These are phyloP conservation scores for Rosa rugosa DNA, from an alignment of 306 rosid species.

Conservation along the genomic window DNA sequence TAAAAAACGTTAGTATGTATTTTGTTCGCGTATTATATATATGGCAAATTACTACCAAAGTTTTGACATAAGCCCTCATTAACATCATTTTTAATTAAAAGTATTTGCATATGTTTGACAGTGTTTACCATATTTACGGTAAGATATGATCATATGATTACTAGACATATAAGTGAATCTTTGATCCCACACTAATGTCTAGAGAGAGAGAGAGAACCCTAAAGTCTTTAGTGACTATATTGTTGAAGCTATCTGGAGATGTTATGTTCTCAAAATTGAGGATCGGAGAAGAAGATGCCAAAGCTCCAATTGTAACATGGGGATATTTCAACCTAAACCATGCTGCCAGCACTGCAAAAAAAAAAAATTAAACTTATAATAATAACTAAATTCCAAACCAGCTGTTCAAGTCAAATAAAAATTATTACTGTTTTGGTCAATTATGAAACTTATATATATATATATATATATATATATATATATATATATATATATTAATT, in stretches of 20 bases:
- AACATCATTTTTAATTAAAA: neutral
- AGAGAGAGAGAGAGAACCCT: constrained; percentile 42
- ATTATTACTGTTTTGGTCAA: too few relatives aligned
- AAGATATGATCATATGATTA: too few relatives aligned
- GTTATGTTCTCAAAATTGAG: constrained; percentile 58
- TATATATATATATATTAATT: too few relatives aligned
- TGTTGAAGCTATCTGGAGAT: constrained; percentile 56
- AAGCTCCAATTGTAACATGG: constrained; percentile 75
- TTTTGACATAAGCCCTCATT: neutral
- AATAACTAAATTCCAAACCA: neutral
- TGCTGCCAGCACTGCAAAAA: constrained; percentile 69
- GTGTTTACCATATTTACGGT: neutral
- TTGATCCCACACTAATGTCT: too few relatives aligned
- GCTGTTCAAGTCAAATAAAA: neutral
- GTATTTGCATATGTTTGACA: too few relatives aligned
- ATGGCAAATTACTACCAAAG: too few relatives aligned
- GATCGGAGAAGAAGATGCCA: constrained; percentile 89
- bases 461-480: too few relatives aligned
- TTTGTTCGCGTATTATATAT: too few relatives aligned
- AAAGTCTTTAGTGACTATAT: constrained; percentile 58
- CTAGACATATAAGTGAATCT: too few relatives aligned
- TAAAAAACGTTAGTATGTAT: too few relatives aligned
- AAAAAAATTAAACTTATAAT: neutral
- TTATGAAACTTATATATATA: too few relatives aligned
- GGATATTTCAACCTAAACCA: constrained; percentile 91